Evolutionary conservation across 2,329 filamentous ascomycete species (phyloP).

Genomic region (Cladosporium sp.): DNA sequence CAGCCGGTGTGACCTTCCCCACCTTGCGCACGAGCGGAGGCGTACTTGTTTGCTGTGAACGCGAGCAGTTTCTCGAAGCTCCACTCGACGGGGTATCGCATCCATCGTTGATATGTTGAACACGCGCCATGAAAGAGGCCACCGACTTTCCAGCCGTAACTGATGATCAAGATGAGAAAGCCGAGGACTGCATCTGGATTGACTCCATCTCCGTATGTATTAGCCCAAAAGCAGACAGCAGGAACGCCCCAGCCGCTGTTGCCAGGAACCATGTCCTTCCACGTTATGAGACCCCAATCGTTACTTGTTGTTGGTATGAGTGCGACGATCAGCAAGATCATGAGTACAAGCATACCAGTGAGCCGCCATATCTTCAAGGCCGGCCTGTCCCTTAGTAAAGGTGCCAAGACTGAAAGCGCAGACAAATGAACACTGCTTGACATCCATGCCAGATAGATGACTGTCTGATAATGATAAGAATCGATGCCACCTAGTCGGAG

Average conservation of each 20-base stretch:
- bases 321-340: conserved; percentile 20
- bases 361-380: conserved; percentile 20
- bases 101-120: conserved; percentile 13
- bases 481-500: conserved; percentile 19
- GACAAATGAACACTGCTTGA: conserved; percentile 27
- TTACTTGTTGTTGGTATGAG: conserved; percentile 22
- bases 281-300: conserved; percentile 17
- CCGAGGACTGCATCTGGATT: conserved; percentile 21
- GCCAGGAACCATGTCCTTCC: not conserved
- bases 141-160: conserved; percentile 26
- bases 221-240: conserved; percentile 20
- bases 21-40: not conserved
- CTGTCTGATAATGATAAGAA: conserved; percentile 26
- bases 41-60: conserved; percentile 13
- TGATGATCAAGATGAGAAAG: conserved; percentile 21
- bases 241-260: conserved; percentile 15
- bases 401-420: conserved; percentile 19
- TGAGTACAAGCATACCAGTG: conserved; percentile 20
- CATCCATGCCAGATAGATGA: conserved; percentile 30
- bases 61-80: conserved; percentile 16
- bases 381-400: conserved; percentile 14
- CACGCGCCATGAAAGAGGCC: conserved; percentile 17
- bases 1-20: not conserved
- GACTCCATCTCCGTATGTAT: conserved; percentile 15
- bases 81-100: conserved; percentile 18